Evolutionary conservation across 2,329 filamentous ascomycete species (phyloP).

Genomic region (Colletotrichum viniferum): DNA sequence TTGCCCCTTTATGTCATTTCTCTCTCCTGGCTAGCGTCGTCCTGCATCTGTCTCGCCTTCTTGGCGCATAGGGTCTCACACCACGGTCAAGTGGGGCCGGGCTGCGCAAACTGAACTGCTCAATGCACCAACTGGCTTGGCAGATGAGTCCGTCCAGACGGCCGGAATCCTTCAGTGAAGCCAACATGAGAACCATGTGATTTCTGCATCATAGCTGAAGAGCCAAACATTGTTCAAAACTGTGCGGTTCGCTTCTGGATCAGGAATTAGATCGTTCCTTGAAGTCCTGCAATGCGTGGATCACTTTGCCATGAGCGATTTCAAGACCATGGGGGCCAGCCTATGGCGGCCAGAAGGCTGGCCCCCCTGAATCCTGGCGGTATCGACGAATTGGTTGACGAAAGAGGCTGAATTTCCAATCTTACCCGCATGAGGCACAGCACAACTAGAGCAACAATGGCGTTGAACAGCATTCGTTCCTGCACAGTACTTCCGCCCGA

Average conservation of each 20-base stretch:
- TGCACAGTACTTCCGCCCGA: background rate
- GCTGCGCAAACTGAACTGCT: background rate
- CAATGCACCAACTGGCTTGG: background rate
- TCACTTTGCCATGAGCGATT: background rate
- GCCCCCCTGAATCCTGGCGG: background rate
- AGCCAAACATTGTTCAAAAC: background rate
- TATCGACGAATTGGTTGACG: background rate
- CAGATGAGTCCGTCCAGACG: background rate
- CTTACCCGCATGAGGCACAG: background rate
- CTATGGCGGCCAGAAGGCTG: background rate
- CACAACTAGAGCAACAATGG: background rate
- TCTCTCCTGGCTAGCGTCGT: background rate
- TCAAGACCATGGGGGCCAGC: background rate
- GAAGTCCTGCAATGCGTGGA: background rate
- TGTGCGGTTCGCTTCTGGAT: background rate
- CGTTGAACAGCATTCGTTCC: background rate
- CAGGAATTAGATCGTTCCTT: background rate
- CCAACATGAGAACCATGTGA: background rate
- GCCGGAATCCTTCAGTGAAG: background rate
- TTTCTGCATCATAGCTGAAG: background rate
- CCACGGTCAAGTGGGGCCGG: background rate
- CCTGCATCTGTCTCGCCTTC: background rate
- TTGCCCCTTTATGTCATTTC: background rate
- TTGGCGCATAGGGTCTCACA: conserved; percentile 2
- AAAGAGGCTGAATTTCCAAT: background rate